Evolutionary conservation across 1,139 yeast species (phyloP).

Genomic region (Chernovozyma sophiae-reginae): DNA sequence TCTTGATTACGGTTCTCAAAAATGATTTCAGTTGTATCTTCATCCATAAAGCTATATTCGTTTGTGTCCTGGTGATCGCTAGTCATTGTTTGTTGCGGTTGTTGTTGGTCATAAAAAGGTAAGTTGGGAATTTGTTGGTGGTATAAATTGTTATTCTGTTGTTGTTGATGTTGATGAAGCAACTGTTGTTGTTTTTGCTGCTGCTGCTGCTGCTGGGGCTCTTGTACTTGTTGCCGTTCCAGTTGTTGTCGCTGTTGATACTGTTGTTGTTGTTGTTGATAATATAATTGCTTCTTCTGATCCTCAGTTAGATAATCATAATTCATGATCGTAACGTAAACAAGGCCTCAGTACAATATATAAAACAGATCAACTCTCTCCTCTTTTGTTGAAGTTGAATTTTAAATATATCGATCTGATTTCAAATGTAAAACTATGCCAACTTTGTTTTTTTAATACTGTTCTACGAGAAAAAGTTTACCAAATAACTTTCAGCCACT

Average conservation of each 20-base stretch:
- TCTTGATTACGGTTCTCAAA: conserved; percentile 4
- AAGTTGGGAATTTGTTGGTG: conserved; percentile 3
- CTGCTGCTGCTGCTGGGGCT: conserved; percentile 7
- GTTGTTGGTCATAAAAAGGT: conserved; percentile 2
- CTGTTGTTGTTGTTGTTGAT: conserved; percentile 18
- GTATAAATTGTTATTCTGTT: conserved; percentile 8
- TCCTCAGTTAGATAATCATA: conserved; percentile 30
- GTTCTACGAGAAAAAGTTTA: too few relatives aligned
- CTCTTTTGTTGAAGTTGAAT: too few relatives aligned
- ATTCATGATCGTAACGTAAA: conserved; percentile 27
- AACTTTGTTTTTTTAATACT: too few relatives aligned
- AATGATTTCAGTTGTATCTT: conserved; percentile 22
- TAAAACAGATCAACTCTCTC: too few relatives aligned
- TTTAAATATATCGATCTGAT: too few relatives aligned
- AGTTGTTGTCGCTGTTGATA: conserved; percentile 12
- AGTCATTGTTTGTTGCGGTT: conserved; percentile 7
- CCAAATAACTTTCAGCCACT: too few relatives aligned
- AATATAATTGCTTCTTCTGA: conserved; percentile 32
- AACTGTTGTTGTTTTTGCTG: conserved; percentile 8
- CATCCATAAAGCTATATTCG: conserved; percentile 35
- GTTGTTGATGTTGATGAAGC: conserved; percentile 12
- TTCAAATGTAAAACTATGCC: too few relatives aligned
- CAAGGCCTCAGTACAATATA: too few relatives aligned
- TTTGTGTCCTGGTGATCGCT: conserved; percentile 13
- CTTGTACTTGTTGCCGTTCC: conserved; percentile 5